Percentiles rank a stretch among this genome's conserved stretches.
Evolutionary conservation across 2,329 filamentous ascomycete genomes (phyloP).

Genomic region (Torrubiellomyces zombiae): DNA sequence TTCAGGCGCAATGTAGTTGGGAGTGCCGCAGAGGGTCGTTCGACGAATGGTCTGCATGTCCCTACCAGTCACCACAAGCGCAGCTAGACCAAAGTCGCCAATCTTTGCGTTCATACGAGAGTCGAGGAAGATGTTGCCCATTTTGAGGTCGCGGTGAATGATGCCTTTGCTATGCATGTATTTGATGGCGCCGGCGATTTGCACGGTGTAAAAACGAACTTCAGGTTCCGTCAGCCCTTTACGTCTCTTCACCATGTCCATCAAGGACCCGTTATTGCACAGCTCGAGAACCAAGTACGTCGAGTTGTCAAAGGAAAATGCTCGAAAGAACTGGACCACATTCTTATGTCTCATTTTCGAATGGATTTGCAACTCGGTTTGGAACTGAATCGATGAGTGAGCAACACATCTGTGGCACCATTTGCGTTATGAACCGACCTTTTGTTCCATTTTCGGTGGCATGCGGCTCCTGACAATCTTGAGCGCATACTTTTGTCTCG

Average conservation of each 20-base stretch:
- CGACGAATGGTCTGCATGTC: conserved; percentile 73
- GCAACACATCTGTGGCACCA: conserved; percentile 59
- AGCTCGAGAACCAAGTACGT: conserved; percentile 92
- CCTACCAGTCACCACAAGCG: conserved; percentile 76
- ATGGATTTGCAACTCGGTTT: conserved; percentile 88
- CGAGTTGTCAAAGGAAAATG: conserved; percentile 75
- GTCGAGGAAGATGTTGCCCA: conserved; percentile 94
- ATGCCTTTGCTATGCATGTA: conserved; percentile 94
- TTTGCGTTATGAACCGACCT: conserved; percentile 53
- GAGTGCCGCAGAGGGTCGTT: conserved; percentile 89
- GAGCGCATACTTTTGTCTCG: conserved; percentile 53
- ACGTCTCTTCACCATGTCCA: conserved; percentile 92
- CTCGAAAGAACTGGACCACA: conserved; percentile 87
- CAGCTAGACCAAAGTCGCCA: conserved; percentile 90
- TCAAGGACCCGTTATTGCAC: conserved; percentile 87
- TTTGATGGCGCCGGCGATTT: conserved; percentile 92
- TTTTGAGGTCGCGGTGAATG: conserved; percentile 92
- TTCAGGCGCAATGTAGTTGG: conserved; percentile 96
- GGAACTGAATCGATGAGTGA: conserved; percentile 28
- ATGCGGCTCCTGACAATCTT: conserved; percentile 76
- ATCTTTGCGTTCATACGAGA: conserved; percentile 94
- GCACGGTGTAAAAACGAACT: conserved; percentile 82
- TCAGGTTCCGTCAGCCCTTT: conserved; percentile 86
- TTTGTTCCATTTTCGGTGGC: conserved; percentile 70
- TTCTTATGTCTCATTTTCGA: conserved; percentile 95